Evolutionary conservation across 2,329 filamentous ascomycete genomes (phyloP).

Genomic region (Colletotrichum sp.): DNA sequence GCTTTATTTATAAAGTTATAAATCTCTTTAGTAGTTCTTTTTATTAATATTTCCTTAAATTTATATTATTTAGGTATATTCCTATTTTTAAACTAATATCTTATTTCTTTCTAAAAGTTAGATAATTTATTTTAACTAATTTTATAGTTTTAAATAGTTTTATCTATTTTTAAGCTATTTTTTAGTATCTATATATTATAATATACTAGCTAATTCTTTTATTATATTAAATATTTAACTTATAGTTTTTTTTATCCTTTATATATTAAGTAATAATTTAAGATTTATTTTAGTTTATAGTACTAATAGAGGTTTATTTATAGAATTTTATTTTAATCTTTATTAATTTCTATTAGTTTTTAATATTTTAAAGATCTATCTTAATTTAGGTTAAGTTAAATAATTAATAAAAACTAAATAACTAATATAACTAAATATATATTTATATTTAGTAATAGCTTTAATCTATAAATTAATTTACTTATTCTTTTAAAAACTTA

Average conservation of each 20-base stretch:
- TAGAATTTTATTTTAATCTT: neutral
- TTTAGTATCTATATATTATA: neutral
- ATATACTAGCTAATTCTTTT: neutral
- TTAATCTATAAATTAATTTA: too few species aligned
- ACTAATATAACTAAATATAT: neutral
- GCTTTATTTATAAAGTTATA: neutral
- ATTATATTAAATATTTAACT: neutral
- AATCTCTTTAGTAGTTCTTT: neutral
- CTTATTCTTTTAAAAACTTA: too few species aligned
- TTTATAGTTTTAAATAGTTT: neutral
- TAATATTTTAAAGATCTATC: neutral
- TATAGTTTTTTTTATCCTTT: neutral
- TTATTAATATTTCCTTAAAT: neutral
- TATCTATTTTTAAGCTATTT: neutral
- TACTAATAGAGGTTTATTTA: neutral
- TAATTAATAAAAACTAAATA: rapidly evolving
- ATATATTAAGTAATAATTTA: neutral
- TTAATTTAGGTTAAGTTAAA: too few species aligned
- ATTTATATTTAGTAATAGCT: neutral
- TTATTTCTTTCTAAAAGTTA: too few species aligned
- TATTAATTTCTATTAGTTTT: neutral
- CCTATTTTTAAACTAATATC: rapidly evolving
- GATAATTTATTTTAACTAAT: neutral
- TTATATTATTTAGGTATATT: neutral
- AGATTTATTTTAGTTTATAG: neutral